A percentile compares a stretch with the other conserved stretches of the same genome.
Conservation (phyloP, 2,329 filamentous ascomycete genomes). For the Tolypocladium capitatum region DNA sequence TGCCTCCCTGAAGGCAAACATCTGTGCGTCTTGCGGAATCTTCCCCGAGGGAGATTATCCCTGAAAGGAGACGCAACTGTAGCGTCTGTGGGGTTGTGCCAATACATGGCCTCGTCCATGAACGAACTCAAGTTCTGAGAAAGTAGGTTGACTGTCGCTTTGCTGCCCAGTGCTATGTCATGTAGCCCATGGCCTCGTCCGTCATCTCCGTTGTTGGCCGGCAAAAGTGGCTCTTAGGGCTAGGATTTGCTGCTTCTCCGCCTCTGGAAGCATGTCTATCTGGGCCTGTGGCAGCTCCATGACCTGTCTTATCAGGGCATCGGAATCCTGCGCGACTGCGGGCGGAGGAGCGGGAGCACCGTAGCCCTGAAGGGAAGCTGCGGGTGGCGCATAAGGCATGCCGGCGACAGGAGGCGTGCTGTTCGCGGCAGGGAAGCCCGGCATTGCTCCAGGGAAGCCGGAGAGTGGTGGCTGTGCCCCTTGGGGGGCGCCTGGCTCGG, state of each 20-base stretch:
- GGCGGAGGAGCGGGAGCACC: constrained; percentile 18
- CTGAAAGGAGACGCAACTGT: too few species aligned
- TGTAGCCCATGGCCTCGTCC: neutral
- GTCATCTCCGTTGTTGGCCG: constrained; percentile 22
- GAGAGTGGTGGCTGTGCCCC: constrained; percentile 15
- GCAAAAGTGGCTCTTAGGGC: constrained; percentile 55
- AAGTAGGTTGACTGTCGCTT: neutral
- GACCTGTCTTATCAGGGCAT: constrained; percentile 68
- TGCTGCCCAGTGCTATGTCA: neutral
- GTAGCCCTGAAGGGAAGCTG: constrained; percentile 21
- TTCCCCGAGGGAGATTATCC: neutral
- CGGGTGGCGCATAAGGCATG: constrained; percentile 32
- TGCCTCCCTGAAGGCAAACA: neutral
- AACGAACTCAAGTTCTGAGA: neutral
- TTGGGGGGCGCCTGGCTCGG: constrained; percentile 44
- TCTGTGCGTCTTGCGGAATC: neutral
- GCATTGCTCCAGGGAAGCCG: constrained; percentile 20
- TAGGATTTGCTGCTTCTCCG: constrained; percentile 68
- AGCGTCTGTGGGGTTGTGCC: neutral
- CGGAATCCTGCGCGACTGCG: constrained; percentile 39
- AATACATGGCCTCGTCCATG: neutral
- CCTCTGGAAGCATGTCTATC: constrained; percentile 65
- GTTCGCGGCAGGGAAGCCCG: constrained; percentile 25
- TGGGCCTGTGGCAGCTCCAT: constrained; percentile 67
- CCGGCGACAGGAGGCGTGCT: constrained; percentile 34